These are phyloP conservation scores for Sistotremastrum suecicum DNA, from an alignment of 768 basidiomycete genomes.

Conservation along the genomic window DNA sequence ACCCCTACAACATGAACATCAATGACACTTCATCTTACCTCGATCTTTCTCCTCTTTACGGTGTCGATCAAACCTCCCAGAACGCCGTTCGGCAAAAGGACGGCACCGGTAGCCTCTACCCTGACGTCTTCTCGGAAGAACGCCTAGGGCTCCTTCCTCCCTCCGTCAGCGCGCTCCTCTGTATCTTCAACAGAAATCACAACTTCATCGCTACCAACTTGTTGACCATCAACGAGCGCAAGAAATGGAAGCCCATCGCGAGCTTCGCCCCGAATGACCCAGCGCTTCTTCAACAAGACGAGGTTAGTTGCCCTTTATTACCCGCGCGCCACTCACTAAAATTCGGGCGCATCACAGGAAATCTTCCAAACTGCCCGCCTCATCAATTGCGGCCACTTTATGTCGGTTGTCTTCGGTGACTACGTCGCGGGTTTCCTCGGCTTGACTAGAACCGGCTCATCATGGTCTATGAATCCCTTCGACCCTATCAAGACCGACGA, in stretches of 20 bases:
- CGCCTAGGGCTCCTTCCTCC: slow-evolving; percentile 40
- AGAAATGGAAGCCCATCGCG: slow-evolving; percentile 27
- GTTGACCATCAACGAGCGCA: slow-evolving; percentile 40
- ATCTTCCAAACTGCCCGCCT: slow-evolving; percentile 43
- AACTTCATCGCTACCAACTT: slow-evolving; percentile 43
- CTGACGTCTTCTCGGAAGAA: slow-evolving; percentile 40
- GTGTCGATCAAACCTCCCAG: slow-evolving; percentile 25
- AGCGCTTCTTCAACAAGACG: slow-evolving; percentile 24
- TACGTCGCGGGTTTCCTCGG: slow-evolving; percentile 48
- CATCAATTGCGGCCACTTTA: slow-evolving; percentile 46
- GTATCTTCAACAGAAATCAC: slow-evolving; percentile 46
- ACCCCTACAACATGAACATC: slow-evolving; percentile 25
- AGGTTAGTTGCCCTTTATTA: slow-evolving; percentile 6
- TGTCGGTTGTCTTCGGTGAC: slow-evolving; percentile 40
- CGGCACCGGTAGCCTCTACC: slow-evolving; percentile 38
- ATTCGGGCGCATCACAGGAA: slow-evolving; percentile 14
- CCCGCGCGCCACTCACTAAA: slow-evolving; percentile 5
- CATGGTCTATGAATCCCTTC: slow-evolving; percentile 39
- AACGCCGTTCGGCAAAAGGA: slow-evolving; percentile 32
- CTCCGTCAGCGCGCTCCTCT: slow-evolving; percentile 34
- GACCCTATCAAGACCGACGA: slow-evolving; percentile 16
- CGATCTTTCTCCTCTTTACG: slow-evolving; percentile 43
- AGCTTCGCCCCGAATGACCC: slow-evolving; percentile 3
- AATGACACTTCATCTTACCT: slow-evolving; percentile 44
- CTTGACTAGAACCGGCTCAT: slow-evolving; percentile 31